Evolutionary conservation across 129 eudicot species (phyloP), one percentile per base, ranked within the genome.

Genomic region (Heracleum sosnowskyi): DNA sequence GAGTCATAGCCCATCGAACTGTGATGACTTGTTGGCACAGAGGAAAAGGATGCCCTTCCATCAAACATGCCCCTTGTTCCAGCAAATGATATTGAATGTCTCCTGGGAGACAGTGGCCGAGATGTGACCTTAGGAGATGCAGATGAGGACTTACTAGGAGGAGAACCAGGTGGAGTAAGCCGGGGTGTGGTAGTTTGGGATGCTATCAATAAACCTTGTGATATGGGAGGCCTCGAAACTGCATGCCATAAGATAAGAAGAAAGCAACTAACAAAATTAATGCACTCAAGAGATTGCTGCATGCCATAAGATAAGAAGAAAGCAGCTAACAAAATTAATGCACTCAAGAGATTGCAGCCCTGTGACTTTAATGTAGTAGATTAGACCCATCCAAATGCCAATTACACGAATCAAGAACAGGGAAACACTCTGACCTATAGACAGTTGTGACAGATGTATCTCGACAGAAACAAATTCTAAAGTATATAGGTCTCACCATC

Each of bases 131-230:
- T 80, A 26, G 98, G 98, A 18, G 98, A 95, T 41, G 78, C 89
- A 66, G 98, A 89, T 34, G 92, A 95, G 31, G 99, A 91, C 34
- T 83, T 75, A 77, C 79, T 86, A 62, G 97, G 99, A 34, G 99
- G 99, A 42, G 97, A 91, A 68, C 91, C 94, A 75, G 96, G 92
- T 66, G 98, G 98, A 28, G 97, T 95, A 69, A 91, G 84, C 77
- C 91, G 85, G 75, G 96, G 97, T 81, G 99, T 87, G 90, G 53
- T 92, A 35, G 90, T 84, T 74, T 95, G 95, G 31, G 99, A 95
- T 73, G 96, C 92, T 79, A 95, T 79, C 79, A 92, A 83, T 49
- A 88, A 80, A 57, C 92, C 92, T 72, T 66, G 84, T 75, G 99
- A 69, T 85, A 95, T 77, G 15, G 90, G 96, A 76, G 96, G 91